These are phyloP conservation scores for Leishmania martiniquensis DNA, from an alignment of 208 protist genomes.

Conservation along the genomic window DNA sequence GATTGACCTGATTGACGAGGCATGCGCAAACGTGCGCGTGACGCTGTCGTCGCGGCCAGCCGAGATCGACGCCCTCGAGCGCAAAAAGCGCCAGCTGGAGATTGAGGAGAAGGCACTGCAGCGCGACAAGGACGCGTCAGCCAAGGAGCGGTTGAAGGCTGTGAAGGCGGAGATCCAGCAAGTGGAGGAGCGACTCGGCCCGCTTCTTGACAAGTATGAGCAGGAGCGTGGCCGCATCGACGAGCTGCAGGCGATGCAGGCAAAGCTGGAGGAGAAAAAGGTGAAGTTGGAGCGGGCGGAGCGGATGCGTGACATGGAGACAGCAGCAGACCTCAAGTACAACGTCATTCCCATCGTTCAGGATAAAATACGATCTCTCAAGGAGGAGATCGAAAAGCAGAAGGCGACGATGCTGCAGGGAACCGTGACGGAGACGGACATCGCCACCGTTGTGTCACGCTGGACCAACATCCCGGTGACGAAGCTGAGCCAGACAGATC, in stretches of 20 bases:
- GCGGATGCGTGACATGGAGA: slow-evolving; percentile 87
- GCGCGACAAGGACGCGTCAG: slow-evolving; percentile 88
- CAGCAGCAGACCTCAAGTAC: slow-evolving; percentile 96
- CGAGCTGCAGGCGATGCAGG: slow-evolving; percentile 83
- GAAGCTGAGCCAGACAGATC: slow-evolving; percentile 91
- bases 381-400: slow-evolving; percentile 66
- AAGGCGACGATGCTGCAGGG: slow-evolving; percentile 94
- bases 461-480: slow-evolving; percentile 98
- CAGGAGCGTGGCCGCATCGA: slow-evolving; percentile 85
- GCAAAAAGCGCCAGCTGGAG: slow-evolving; percentile 85
- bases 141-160: slow-evolving; percentile 65
- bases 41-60: slow-evolving; percentile 96
- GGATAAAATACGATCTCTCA: slow-evolving; percentile 74
- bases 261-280: slow-evolving; percentile 90
- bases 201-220: slow-evolving; percentile 84
- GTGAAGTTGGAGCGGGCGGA: slow-evolving; percentile 92
- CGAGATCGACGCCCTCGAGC: slow-evolving; percentile 93
- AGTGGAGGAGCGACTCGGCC: slow-evolving; percentile 78
- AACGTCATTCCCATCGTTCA: slow-evolving; percentile 96
- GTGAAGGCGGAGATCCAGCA: slow-evolving; percentile 81
- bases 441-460: slow-evolving; percentile 96
- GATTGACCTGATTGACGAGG: slow-evolving; percentile 99
- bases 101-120: slow-evolving; percentile 93
- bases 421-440: slow-evolving; percentile 92
- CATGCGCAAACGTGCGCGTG: slow-evolving; percentile 91